These are phyloP conservation scores for Dendrobium huoshanense DNA, from an alignment of 106 monocot genomes.

Conservation along the genomic window DNA sequence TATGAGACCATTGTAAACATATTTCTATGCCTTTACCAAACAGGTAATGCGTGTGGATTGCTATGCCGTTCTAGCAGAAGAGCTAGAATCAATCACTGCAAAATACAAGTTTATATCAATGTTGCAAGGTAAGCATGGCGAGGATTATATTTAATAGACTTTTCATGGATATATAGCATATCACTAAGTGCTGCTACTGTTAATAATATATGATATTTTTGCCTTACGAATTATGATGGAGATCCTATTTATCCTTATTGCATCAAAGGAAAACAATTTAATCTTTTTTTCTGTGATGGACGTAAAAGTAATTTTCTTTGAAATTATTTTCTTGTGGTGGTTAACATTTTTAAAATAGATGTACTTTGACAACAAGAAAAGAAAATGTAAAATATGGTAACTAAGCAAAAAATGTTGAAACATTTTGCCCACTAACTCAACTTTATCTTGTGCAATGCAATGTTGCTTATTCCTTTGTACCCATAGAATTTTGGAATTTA, in stretches of 20 bases:
- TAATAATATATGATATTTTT: not conserved
- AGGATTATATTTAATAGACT: not conserved
- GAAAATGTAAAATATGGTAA: not conserved
- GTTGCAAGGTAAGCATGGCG: slow-evolving; percentile 53
- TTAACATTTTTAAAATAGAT: not conserved
- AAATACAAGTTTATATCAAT: slow-evolving; percentile 76
- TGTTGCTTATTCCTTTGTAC: too few species aligned
- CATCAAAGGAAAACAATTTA: not conserved
- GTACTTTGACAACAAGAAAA: not conserved
- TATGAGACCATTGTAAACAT: not conserved
- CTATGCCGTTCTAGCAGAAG: slow-evolving; percentile 52
- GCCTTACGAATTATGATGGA: slow-evolving; percentile 1
- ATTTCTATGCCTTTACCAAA: slow-evolving; percentile 15
- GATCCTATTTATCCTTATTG: not conserved
- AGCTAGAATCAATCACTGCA: slow-evolving; percentile 68
- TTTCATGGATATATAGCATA: not conserved
- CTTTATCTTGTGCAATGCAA: too few species aligned
- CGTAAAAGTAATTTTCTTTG: not conserved
- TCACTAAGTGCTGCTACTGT: too few species aligned
- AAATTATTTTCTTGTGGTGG: not conserved
- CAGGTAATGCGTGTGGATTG: slow-evolving; percentile 93
- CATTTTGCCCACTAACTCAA: too few species aligned
- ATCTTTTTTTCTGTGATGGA: not conserved
- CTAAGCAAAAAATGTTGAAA: too few species aligned
- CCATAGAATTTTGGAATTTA: too few species aligned